Percentiles rank a stretch among this genome's conserved stretches.
Conservation (phyloP, 345 rosid species). For the Viola odorata region DNA sequence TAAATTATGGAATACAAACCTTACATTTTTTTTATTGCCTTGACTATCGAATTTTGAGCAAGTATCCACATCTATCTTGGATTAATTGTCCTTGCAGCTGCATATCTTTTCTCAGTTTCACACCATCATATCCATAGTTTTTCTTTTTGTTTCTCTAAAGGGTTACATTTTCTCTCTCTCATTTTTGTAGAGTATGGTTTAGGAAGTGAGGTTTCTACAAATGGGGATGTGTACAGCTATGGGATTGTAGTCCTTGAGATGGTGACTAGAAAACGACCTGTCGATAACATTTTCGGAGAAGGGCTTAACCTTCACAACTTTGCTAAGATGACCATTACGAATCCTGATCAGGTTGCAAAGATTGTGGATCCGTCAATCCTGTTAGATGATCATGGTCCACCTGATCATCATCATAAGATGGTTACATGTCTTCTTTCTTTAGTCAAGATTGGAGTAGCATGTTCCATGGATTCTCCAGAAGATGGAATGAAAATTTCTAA, state of each 20-base stretch:
- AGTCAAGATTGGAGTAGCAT: conserved; percentile 1
- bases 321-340: conserved; percentile 2
- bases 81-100: no score
- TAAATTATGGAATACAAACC: no score
- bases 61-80: no score
- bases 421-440: neutral
- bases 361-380: conserved; percentile 6
- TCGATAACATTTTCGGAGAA: conserved; percentile 4
- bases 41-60: no score
- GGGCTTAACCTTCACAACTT: conserved; percentile 9
- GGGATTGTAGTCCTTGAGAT: conserved; percentile 25
- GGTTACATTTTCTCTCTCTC: neutral
- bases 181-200: conserved; percentile 12
- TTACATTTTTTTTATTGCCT: no score
- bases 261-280: conserved; percentile 16
- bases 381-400: conserved; percentile 1
- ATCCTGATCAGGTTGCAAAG: conserved; percentile 5
- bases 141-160: neutral
- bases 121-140: conserved; percentile 26
- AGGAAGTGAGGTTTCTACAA: conserved; percentile 9
- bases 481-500: neutral
- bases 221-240: conserved; percentile 23
- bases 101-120: no score
- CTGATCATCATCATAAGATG: neutral
- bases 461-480: conserved; percentile 5